Percentiles rank a stretch among this genome's conserved stretches.
These are phyloP conservation scores for Pyrus betulifolia DNA, from an alignment of 306 rosid species.

Conservation along the genomic window DNA sequence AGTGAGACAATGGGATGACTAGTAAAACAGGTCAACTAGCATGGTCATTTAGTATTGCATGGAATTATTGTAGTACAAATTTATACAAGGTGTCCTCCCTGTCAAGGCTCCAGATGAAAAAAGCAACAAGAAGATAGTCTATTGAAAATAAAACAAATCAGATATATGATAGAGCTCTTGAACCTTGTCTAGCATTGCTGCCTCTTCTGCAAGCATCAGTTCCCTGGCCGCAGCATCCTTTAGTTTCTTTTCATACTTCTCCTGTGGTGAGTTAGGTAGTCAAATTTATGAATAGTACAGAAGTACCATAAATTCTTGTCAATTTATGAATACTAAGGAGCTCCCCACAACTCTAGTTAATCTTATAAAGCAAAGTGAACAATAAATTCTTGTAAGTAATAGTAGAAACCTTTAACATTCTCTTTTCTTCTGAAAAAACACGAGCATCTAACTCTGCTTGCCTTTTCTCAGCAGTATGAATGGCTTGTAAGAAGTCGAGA, in stretches of 20 bases:
- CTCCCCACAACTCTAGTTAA: conserved; percentile 4
- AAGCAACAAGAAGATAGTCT: not conserved
- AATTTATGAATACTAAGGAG: conserved; percentile 11
- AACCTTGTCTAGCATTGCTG: conserved; percentile 88
- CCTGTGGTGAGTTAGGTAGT: conserved; percentile 32
- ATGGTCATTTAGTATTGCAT: not conserved
- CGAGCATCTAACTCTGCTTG: conserved; percentile 78
- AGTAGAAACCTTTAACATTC: conserved; percentile 51
- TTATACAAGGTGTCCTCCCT: not conserved
- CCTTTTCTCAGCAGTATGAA: conserved; percentile 83
- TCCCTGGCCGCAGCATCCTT: conserved; percentile 90
- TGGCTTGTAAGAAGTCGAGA: conserved; percentile 75
- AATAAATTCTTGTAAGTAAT: conserved; percentile 1
- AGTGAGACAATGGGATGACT: not conserved
- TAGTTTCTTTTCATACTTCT: conserved; percentile 68
- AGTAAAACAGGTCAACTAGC: not conserved
- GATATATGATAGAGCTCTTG: not conserved
- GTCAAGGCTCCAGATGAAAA: not conserved
- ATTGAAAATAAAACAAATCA: not conserved
- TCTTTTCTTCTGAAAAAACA: conserved; percentile 66
- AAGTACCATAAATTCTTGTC: conserved; percentile 3
- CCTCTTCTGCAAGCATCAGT: conserved; percentile 89
- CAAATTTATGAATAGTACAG: conserved; percentile 7
- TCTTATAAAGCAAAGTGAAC: conserved; percentile 6
- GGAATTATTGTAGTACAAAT: not conserved